A percentile compares a stretch with the other conserved stretches of the same genome.
Conservation (phyloP, 1,284 basidiomycete species). For the Inonotus hispidus region DNA sequence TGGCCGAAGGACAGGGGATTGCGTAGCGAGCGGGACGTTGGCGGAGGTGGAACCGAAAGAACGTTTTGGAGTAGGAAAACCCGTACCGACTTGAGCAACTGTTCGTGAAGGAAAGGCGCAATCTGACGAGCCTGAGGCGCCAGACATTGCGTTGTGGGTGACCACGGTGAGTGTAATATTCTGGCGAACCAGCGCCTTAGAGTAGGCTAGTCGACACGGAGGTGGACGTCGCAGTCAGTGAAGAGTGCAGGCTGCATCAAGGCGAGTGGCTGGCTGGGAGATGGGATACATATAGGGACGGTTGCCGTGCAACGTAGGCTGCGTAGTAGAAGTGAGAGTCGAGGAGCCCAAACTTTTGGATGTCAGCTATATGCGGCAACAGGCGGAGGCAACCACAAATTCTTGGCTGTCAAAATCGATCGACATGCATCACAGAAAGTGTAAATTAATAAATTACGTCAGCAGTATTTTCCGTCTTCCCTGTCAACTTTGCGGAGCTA, state of each 20-base stretch:
- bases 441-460: background rate
- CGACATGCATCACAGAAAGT: background rate
- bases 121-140: background rate
- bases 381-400: background rate
- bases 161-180: background rate
- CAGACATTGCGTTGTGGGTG: background rate
- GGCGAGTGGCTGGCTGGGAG: background rate
- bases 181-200: slow-evolving; percentile 3
- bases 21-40: slow-evolving; percentile 1
- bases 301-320: slow-evolving; percentile 3
- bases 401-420: background rate
- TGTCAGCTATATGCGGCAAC: background rate
- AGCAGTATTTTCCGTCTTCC: background rate
- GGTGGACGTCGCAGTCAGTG: background rate
- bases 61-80: background rate
- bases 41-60: background rate
- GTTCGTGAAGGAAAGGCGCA: background rate
- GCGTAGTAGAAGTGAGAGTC: no score
- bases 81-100: background rate
- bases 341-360: no score
- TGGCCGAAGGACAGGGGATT: slow-evolving; percentile 10
- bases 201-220: slow-evolving; percentile 2
- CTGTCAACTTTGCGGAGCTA: no score
- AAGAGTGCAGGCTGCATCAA: background rate
- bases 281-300: background rate